Evolutionary conservation across 2,329 filamentous ascomycete species (phyloP), one percentile per base, ranked within the genome.

Genomic region (Lithohypha guttulata): DNA sequence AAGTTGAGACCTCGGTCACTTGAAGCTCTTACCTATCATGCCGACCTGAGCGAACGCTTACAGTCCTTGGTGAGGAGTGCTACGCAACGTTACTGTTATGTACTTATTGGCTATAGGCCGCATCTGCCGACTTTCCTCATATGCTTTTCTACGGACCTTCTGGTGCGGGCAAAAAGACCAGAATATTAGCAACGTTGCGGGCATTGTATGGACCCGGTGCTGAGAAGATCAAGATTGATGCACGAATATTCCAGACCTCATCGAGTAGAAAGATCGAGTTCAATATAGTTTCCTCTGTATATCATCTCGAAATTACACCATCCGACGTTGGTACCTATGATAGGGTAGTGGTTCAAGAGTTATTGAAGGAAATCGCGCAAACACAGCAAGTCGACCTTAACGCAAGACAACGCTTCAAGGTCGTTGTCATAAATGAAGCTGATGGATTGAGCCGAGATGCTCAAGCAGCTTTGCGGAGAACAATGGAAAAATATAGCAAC

Each of bases 201-300:
- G 89, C 95, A 57, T 73, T 98, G 6, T 98, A 91, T 61, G 91
- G 91, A 0, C 80, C 89, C 0, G 89, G 91, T 29, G 91, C 94
- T n/a, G 93, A 98, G 58, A 96, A 95, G 71, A 98, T 98, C 71
- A 96, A 96, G 68, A 96, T 98, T 63, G 91, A 98, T 58, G 84
- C 86, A 9, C 83, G 91, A 48, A 82, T 95, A 43, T 98, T 98
- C 67, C 87, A 94, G 63, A 96, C 91, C 1, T 82, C 81, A 56
- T 47, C 49, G 15, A 96, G 94, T 62, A 85, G 91, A 58, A 98
- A 98, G 64, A 80, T 98, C 53, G 91, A 98, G 64, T 98, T 98
- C 74, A 98, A 95, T 66, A 93, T 98, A 48, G 91, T 98, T 39
- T 79, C 87, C 30, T 96, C 89, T 0, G 79, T 95, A 48, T 98